Percentiles rank a stretch among this genome's conserved stretches.
Conservation (phyloP, 1,139 yeast species). For the Saccharomyces hybrid region DNA sequence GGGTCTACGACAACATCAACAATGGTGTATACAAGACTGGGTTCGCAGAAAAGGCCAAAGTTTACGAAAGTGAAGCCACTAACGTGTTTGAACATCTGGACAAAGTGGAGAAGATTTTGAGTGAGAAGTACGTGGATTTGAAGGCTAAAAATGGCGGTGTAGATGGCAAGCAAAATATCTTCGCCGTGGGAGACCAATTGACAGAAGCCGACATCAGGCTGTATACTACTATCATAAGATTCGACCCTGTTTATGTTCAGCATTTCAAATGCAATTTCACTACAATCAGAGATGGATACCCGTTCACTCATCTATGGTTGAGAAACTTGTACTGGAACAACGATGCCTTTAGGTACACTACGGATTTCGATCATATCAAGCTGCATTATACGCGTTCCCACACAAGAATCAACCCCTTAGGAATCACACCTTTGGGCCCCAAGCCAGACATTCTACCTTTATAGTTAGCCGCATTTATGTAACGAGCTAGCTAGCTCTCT, state of each 20-base stretch:
- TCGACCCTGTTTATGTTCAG: conserved; percentile 87
- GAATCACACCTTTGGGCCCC: conserved; percentile 88
- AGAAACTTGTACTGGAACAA: conserved; percentile 79
- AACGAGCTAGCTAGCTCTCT: not conserved
- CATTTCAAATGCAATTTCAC: conserved; percentile 89
- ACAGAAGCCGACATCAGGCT: conserved; percentile 90
- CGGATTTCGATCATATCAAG: conserved; percentile 84
- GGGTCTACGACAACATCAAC: conserved; percentile 81
- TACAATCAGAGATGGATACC: conserved; percentile 75
- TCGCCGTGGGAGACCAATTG: conserved; percentile 52
- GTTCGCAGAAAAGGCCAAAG: conserved; percentile 77
- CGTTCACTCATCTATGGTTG: conserved; percentile 71
- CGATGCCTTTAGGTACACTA: conserved; percentile 68
- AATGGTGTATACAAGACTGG: conserved; percentile 94
- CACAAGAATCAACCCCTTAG: conserved; percentile 66
- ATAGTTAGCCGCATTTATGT: not conserved
- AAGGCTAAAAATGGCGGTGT: conserved; percentile 23
- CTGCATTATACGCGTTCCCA: conserved; percentile 79
- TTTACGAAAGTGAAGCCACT: conserved; percentile 65
- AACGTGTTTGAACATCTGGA: conserved; percentile 66
- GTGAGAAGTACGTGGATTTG: conserved; percentile 38
- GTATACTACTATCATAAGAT: conserved; percentile 74
- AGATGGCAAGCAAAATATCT: conserved; percentile 23
- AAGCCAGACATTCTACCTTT: conserved; percentile 58
- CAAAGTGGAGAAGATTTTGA: conserved; percentile 60